These are phyloP conservation scores for Cercospora sp. DNA, from an alignment of 2,329 filamentous ascomycete genomes.

Conservation along the genomic window DNA sequence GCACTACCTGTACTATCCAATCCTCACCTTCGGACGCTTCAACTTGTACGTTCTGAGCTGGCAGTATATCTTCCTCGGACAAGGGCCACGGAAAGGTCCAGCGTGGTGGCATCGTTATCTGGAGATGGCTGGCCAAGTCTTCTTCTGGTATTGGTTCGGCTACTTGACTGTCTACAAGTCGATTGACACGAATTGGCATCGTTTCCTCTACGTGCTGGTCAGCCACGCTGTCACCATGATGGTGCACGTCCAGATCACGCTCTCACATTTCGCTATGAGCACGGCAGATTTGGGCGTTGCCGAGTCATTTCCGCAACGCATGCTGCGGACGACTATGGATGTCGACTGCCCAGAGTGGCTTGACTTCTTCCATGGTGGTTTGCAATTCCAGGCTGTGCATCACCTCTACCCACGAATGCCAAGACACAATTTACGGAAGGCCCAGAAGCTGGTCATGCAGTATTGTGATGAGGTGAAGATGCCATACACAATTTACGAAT, in stretches of 20 bases:
- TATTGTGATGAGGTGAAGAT: slow-evolving; percentile 66
- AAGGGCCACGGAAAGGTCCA: slow-evolving; percentile 58
- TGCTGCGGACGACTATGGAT: slow-evolving; percentile 72
- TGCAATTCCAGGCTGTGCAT: slow-evolving; percentile 72
- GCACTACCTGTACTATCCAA: slow-evolving; percentile 67
- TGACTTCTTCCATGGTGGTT: slow-evolving; percentile 69
- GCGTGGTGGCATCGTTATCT: slow-evolving; percentile 69
- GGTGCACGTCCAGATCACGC: slow-evolving; percentile 70
- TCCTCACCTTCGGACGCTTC: slow-evolving; percentile 67
- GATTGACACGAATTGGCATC: slow-evolving; percentile 59
- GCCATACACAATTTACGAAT: slow-evolving; percentile 62
- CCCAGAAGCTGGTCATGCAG: slow-evolving; percentile 60
- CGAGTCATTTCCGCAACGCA: slow-evolving; percentile 68
- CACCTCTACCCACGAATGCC: slow-evolving; percentile 69
- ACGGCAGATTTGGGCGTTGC: slow-evolving; percentile 63
- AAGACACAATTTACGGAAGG: slow-evolving; percentile 64
- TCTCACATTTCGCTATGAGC: slow-evolving; percentile 72
- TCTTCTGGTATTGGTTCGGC: slow-evolving; percentile 69
- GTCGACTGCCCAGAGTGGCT: slow-evolving; percentile 71
- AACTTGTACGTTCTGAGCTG: slow-evolving; percentile 70
- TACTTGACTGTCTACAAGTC: slow-evolving; percentile 63
- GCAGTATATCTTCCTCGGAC: slow-evolving; percentile 61
- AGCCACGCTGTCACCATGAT: slow-evolving; percentile 67
- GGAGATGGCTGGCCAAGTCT: slow-evolving; percentile 62
- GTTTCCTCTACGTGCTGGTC: slow-evolving; percentile 63